A percentile compares a stretch with the other conserved stretches of the same genome.
Conservation (phyloP, 1,284 basidiomycete species). For the Fistulinella cinereoalba region DNA sequence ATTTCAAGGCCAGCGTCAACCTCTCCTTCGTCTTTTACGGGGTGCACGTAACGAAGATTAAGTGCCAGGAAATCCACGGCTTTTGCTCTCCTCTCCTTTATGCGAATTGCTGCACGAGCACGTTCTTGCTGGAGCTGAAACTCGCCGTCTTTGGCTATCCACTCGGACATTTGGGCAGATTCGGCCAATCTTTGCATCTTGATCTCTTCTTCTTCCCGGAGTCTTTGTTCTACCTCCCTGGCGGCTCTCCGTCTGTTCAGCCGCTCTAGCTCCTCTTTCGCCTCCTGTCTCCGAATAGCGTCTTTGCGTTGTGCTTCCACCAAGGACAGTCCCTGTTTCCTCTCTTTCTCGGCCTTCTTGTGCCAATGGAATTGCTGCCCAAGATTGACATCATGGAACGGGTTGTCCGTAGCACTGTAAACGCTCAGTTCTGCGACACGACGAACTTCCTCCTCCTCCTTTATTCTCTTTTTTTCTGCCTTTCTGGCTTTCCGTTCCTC, state of each 20-base stretch:
- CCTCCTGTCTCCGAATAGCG: conserved; percentile 80
- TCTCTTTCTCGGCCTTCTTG: conserved; percentile 97
- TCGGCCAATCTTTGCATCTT: conserved; percentile 87
- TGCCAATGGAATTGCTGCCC: conserved; percentile 97
- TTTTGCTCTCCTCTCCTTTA: conserved; percentile 94
- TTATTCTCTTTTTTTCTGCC: conserved; percentile 76
- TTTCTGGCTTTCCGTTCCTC: conserved; percentile 76
- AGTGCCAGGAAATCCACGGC: conserved; percentile 93
- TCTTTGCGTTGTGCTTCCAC: conserved; percentile 83
- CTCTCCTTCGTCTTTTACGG: conserved; percentile 59
- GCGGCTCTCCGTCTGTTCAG: conserved; percentile 89
- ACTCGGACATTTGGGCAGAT: conserved; percentile 95
- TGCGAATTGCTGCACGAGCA: conserved; percentile 86
- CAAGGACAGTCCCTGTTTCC: conserved; percentile 79
- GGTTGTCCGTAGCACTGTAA: conserved; percentile 94
- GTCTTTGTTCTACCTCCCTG: conserved; percentile 82
- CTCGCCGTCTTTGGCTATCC: conserved; percentile 96
- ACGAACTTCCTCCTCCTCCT: conserved; percentile 83
- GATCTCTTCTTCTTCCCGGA: conserved; percentile 91
- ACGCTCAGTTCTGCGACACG: conserved; percentile 86
- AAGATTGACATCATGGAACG: conserved; percentile 96
- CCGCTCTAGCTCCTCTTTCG: conserved; percentile 92
- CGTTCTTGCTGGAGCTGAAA: conserved; percentile 96
- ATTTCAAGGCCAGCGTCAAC: conserved; percentile 91
- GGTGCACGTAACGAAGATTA: conserved; percentile 85